These are phyloP conservation scores for Pseudogymnoascus sp. DNA, from an alignment of 2,329 filamentous ascomycete species.

Conservation along the genomic window DNA sequence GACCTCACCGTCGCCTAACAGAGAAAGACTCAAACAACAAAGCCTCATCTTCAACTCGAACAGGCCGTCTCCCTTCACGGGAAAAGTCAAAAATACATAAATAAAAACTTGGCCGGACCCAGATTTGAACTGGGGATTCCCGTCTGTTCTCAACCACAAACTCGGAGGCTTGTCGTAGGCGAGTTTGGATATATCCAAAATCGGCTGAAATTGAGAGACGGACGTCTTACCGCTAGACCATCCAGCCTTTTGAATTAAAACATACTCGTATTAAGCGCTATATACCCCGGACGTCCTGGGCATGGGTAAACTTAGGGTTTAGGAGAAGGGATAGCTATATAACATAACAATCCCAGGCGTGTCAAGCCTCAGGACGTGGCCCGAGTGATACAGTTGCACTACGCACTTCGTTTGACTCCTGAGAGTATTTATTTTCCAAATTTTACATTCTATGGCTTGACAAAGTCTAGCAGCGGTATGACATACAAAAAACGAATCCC, in stretches of 20 bases:
- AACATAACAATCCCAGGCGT: neutral
- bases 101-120: neutral
- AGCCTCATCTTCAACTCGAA: neutral
- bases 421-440: neutral
- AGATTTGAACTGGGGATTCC: neutral
- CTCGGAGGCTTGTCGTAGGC: neutral
- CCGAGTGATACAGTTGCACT: neutral
- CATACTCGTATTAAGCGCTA: neutral
- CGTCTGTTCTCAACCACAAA: neutral
- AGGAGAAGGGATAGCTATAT: neutral
- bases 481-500: slow-evolving; percentile 16
- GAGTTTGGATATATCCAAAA: neutral
- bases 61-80: neutral
- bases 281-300: neutral
- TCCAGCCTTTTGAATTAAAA: neutral
- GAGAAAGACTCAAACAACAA: neutral
- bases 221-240: neutral
- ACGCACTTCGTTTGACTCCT: neutral
- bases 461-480: neutral
- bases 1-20: neutral
- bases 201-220: neutral
- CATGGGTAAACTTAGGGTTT: neutral
- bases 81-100: neutral
- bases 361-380: neutral
- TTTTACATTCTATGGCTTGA: neutral